These are phyloP conservation scores for Pyrenochaeta sp. DNA, from an alignment of 2,329 filamentous ascomycete species.

Conservation along the genomic window DNA sequence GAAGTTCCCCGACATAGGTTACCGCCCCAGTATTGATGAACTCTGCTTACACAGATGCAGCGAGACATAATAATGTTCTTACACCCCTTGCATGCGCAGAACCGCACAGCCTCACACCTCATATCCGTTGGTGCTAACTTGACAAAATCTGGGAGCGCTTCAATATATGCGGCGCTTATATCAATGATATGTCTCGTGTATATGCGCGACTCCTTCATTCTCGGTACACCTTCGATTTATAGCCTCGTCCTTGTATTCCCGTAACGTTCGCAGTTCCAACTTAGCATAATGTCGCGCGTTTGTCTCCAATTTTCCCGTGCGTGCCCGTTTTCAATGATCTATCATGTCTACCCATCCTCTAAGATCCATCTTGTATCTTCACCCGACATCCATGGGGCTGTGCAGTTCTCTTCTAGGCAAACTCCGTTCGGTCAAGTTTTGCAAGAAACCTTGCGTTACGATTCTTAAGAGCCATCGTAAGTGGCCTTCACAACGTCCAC, in stretches of 20 bases:
- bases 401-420: too few relatives aligned
- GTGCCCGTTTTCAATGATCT: too few relatives aligned
- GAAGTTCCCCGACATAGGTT: background rate
- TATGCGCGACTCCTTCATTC: background rate
- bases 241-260: background rate
- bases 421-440: too few relatives aligned
- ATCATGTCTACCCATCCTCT: too few relatives aligned
- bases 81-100: conserved; percentile 8
- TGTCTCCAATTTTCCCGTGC: too few relatives aligned
- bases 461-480: too few relatives aligned
- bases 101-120: conserved; percentile 2
- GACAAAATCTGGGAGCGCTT: background rate
- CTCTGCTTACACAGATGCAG: background rate
- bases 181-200: background rate
- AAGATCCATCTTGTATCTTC: too few relatives aligned
- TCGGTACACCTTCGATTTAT: background rate
- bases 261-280: background rate
- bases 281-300: background rate
- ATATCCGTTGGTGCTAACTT: background rate
- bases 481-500: too few relatives aligned
- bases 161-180: conserved; percentile 1
- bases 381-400: too few relatives aligned
- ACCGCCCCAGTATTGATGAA: background rate
- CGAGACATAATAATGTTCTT: background rate
- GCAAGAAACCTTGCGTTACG: too few relatives aligned